These are phyloP conservation scores for Eutrema japonicum DNA, from an alignment of 345 rosid species.

Conservation along the genomic window DNA sequence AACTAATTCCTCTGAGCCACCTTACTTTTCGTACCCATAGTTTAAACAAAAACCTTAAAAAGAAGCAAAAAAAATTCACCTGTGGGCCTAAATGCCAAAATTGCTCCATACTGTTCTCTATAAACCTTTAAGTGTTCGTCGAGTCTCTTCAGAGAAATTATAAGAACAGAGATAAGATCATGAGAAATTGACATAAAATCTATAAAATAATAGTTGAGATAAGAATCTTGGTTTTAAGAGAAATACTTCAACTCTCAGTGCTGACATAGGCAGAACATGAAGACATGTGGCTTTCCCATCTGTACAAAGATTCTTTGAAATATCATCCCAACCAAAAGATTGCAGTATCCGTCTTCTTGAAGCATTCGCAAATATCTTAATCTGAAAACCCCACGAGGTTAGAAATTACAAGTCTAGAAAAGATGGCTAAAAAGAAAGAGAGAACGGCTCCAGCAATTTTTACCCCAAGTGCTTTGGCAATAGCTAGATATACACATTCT, in stretches of 20 bases:
- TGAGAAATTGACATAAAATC: slow-evolving; percentile 1
- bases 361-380: slow-evolving; percentile 66
- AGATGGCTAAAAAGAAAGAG: background rate
- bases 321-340: slow-evolving; percentile 73
- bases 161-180: slow-evolving; percentile 1
- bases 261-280: slow-evolving; percentile 77
- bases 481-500: slow-evolving; percentile 77
- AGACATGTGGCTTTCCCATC: slow-evolving; percentile 69
- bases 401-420: slow-evolving; percentile 1
- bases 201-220: background rate
- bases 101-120: slow-evolving; percentile 51
- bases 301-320: slow-evolving; percentile 56
- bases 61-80: slow-evolving; percentile 44
- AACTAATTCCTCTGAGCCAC: background rate
- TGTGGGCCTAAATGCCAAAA: slow-evolving; percentile 82
- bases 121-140: slow-evolving; percentile 57
- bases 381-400: slow-evolving; percentile 43
- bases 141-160: slow-evolving; percentile 48
- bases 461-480: slow-evolving; percentile 80
- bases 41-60: background rate
- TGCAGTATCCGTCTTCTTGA: slow-evolving; percentile 66
- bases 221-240: slow-evolving; percentile 28
- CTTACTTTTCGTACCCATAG: background rate
- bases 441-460: background rate
- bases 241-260: slow-evolving; percentile 61